Evolutionary conservation across 2,329 filamentous ascomycete genomes (phyloP).

Genomic region (Sclerotinia subarctica): DNA sequence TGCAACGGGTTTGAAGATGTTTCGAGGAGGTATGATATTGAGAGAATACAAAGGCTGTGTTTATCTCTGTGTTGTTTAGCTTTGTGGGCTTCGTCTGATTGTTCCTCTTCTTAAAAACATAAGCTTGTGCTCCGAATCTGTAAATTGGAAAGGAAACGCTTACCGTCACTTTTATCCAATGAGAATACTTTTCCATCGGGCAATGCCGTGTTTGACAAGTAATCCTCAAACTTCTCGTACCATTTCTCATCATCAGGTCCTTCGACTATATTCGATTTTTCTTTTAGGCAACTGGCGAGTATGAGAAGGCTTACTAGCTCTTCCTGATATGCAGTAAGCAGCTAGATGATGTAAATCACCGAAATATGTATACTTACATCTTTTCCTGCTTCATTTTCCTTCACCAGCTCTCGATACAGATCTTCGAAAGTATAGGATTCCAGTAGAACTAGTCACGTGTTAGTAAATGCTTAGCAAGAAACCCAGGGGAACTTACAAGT

Average conservation of each 20-base stretch:
- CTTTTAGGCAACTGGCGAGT: conserved; percentile 29
- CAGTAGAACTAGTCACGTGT: conserved; percentile 14
- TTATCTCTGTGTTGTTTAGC: conserved; percentile 24
- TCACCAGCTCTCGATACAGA: conserved; percentile 17
- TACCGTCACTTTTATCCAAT: conserved; percentile 32
- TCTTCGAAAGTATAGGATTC: conserved; percentile 16
- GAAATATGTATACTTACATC: conserved; percentile 16
- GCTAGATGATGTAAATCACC: rapidly evolving
- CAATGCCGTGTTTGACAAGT: conserved; percentile 31
- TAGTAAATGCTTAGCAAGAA: not conserved
- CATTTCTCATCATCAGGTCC: conserved; percentile 23
- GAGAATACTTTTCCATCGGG: conserved; percentile 29
- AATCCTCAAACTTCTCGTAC: conserved; percentile 26
- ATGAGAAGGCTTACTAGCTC: conserved; percentile 31
- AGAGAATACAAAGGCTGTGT: conserved; percentile 25
- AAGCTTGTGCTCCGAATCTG: not conserved
- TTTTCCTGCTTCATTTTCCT: conserved; percentile 1
- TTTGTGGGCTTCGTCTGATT: not conserved
- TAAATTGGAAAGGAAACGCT: not conserved
- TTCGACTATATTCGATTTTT: conserved; percentile 18
- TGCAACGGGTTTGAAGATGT: not conserved
- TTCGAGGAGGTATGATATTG: conserved; percentile 20
- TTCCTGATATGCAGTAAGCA: conserved; percentile 21
- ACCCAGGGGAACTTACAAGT: conserved; percentile 1
- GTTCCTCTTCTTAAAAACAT: not conserved